phyloP scores from a whole-genome alignment of 2,329 filamentous ascomycete genomes.

The Calonectria pseudoturangicola region DNA sequence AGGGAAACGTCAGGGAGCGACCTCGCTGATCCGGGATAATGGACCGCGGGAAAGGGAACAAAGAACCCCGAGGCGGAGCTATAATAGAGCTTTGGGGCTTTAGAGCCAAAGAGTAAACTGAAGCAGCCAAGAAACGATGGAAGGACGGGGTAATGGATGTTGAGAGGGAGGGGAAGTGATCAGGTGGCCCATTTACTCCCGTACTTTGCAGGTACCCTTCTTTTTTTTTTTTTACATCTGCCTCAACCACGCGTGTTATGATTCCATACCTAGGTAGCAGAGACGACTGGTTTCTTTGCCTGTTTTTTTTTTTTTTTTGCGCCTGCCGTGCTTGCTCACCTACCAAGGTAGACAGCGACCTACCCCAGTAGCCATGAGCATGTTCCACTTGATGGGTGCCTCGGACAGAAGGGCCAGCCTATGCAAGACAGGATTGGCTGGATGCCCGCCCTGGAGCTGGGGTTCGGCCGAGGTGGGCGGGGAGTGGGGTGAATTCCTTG shows the following conservation, averaged over 20 bases:
- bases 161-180: conserved; percentile 8
- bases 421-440: conserved; percentile 25
- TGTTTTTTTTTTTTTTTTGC: conserved; percentile 9
- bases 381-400: conserved; percentile 34
- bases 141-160: conserved; percentile 19
- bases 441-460: conserved; percentile 21
- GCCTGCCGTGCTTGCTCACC: conserved; percentile 4
- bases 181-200: conserved; percentile 15
- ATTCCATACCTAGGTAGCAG: conserved; percentile 10
- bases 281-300: conserved; percentile 13
- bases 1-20: conserved; percentile 34
- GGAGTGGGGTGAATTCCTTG: conserved; percentile 29
- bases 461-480: conserved; percentile 39
- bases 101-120: conserved; percentile 6
- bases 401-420: conserved; percentile 39
- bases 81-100: conserved; percentile 19
- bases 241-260: conserved; percentile 17
- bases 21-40: conserved; percentile 45
- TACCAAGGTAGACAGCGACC: conserved; percentile 20
- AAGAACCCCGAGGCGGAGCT: conserved; percentile 37
- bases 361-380: conserved; percentile 29
- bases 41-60: conserved; percentile 39
- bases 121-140: conserved; percentile 8
- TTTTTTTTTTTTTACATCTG: not conserved
- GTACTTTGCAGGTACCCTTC: conserved; percentile 12